A percentile compares a stretch with the other conserved stretches of the same genome.
These are phyloP conservation scores for Silybum marianum DNA, from an alignment of 129 eudicot genomes.

Conservation along the genomic window DNA sequence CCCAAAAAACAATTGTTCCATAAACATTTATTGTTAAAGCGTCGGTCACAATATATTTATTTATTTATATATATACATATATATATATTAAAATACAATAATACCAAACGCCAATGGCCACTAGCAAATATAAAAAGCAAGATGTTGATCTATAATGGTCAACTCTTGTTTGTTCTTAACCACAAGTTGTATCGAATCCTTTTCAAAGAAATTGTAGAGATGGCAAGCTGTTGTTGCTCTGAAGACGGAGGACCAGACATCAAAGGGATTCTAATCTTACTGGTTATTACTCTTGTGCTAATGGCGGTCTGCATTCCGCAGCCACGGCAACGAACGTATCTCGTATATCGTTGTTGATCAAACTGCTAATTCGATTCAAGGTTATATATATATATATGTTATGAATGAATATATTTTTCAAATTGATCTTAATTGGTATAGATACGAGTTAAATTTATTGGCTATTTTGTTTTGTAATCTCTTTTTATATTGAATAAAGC, in stretches of 20 bases:
- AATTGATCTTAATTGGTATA: neutral
- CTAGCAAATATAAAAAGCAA: neutral
- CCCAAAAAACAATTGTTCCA: neutral
- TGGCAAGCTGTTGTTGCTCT: constrained; percentile 31
- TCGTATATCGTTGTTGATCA: constrained; percentile 19
- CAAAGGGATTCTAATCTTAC: constrained; percentile 15
- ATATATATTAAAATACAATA: neutral
- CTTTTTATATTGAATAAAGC: neutral
- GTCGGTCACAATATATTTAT: neutral
- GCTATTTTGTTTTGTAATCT: neutral
- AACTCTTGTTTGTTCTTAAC: neutral
- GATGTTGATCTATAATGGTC: neutral
- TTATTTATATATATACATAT: neutral
- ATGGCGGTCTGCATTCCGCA: constrained; percentile 20
- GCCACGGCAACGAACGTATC: constrained; percentile 12
- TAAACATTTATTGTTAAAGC: neutral
- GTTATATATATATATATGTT: neutral
- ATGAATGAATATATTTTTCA: too few relatives aligned
- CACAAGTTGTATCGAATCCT: constrained; percentile 6
- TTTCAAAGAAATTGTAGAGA: neutral
- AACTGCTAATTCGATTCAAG: neutral
- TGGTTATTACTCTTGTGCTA: constrained; percentile 28
- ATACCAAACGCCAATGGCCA: neutral
- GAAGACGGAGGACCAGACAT: constrained; percentile 18
- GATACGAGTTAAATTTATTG: neutral